Evolutionary conservation across 2,329 filamentous ascomycete species (phyloP).

Genomic region (Escovopsis weberi): DNA sequence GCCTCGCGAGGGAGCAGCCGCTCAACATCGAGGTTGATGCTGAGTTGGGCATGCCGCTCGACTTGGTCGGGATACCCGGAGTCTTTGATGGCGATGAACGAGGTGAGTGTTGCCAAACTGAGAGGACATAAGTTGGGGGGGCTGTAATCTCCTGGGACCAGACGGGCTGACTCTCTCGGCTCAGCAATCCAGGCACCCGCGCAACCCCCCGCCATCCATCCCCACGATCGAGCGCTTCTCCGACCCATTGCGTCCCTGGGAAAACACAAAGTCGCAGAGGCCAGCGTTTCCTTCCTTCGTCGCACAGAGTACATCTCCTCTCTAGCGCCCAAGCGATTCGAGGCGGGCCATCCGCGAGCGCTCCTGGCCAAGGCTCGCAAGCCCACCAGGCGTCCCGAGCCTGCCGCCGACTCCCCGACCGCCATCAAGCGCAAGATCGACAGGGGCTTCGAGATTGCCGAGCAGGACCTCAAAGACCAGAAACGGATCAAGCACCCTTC

Average conservation of each 20-base stretch:
- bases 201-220: conserved; percentile 57
- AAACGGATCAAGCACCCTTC: conserved; percentile 41
- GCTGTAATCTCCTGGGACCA: not conserved
- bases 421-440: conserved; percentile 56
- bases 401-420: conserved; percentile 46
- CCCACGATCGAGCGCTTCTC: conserved; percentile 71
- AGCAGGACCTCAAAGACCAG: conserved; percentile 38
- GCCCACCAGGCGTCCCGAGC: conserved; percentile 37
- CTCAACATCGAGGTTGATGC: conserved; percentile 95
- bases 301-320: conserved; percentile 89
- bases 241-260: conserved; percentile 72
- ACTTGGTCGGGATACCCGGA: conserved; percentile 85
- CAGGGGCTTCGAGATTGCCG: conserved; percentile 42
- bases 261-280: conserved; percentile 62
- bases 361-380: conserved; percentile 19
- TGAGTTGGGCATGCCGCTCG: conserved; percentile 93
- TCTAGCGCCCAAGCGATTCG: conserved; percentile 33
- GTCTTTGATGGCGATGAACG: conserved; percentile 92
- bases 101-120: conserved; percentile 37
- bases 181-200: conserved; percentile 70
- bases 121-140: too few relatives aligned
- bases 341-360: conserved; percentile 28
- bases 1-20: conserved; percentile 79
- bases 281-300: conserved; percentile 82
- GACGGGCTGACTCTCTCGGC: not conserved